A percentile compares a stretch with the other conserved stretches of the same genome.
phyloP scores from a whole-genome alignment of 73 alveolate genomes.

The Paramecium sexaurelia region DNA sequence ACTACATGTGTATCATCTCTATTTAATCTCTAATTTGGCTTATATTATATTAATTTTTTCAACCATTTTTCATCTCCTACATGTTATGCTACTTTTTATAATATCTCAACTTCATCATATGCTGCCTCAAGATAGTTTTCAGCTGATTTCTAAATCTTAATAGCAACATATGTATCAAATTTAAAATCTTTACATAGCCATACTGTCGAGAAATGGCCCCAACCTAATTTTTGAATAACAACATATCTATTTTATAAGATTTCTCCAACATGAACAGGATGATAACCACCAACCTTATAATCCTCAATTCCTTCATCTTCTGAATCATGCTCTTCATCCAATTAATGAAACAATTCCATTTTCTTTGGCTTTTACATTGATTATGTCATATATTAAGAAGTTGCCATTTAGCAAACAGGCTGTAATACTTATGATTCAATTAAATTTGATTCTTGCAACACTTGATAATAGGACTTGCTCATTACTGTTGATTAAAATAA shows the following conservation, averaged over 20 bases:
- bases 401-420: neutral
- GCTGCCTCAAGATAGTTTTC: constrained; percentile 85
- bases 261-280: constrained; percentile 93
- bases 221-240: constrained; percentile 87
- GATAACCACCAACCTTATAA: constrained; percentile 74
- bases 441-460: neutral
- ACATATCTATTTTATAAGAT: constrained; percentile 87
- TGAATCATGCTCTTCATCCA: constrained; percentile 61
- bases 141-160: constrained; percentile 87
- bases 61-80: constrained; percentile 77
- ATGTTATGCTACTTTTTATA: constrained; percentile 60
- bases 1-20: constrained; percentile 89
- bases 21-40: constrained; percentile 58
- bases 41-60: constrained; percentile 45
- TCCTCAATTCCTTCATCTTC: constrained; percentile 70
- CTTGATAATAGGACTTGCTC: constrained; percentile 22
- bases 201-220: constrained; percentile 94
- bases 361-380: neutral
- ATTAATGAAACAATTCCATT: neutral
- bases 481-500: constrained; percentile 32
- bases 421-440: constrained; percentile 15
- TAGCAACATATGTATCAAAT: constrained; percentile 86
- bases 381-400: constrained; percentile 25
- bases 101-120: constrained; percentile 75
- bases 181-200: constrained; percentile 91